Evolutionary conservation across 2,329 filamentous ascomycete genomes (phyloP), one percentile per base, ranked within the genome.

Genomic region (Ambrosiella cleistominuta): DNA sequence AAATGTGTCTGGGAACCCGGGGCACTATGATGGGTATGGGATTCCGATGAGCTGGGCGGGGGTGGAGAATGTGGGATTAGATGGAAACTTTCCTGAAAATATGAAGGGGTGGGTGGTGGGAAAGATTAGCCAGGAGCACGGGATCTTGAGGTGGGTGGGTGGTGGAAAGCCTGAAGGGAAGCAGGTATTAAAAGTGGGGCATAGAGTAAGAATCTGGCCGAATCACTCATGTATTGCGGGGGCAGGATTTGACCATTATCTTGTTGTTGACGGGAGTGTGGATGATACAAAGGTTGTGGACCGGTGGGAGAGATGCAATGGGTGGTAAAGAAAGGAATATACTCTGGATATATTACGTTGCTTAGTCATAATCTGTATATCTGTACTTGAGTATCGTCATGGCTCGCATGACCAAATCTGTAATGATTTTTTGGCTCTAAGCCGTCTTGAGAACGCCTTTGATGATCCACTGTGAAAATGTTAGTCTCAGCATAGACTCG

Each of bases 141-240:
- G 84, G 0, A 80, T 88, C 57, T 65, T 91, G 64, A 73, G 71
- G 1, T 88, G 83, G 79, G 69, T 71, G 12, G 69, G 71, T 0
- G 62, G 66, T 11, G 70, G 44, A 74, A 73, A 0, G 67, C 72
- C 9, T 67, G 72, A n/a, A 68, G 76, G 53, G 44, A 47, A 47
- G n/a, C 8, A 47, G 11, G 66, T 70, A 52, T 66, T 88, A 59
- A 62, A 68, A 1, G 71, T 87, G 38, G 86, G 86, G 0, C 78
- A 88, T 65, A 80, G 80, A 64, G 69, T 90, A 35, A 74, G 80
- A 59, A 71, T 91, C 7, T 90, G 83, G 81, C 86, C 86, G 0
- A 91, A 91, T 64, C 87, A 93, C 70, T 81, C 86, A 40, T 93
- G 87, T 66, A 83, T 91, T 63, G 79, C 86, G 1, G 82, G 84